Evolutionary conservation across 495 filamentous ascomycete species (phyloP), one percentile per base, ranked within the genome.

Genomic region (Neurospora intermedia): DNA sequence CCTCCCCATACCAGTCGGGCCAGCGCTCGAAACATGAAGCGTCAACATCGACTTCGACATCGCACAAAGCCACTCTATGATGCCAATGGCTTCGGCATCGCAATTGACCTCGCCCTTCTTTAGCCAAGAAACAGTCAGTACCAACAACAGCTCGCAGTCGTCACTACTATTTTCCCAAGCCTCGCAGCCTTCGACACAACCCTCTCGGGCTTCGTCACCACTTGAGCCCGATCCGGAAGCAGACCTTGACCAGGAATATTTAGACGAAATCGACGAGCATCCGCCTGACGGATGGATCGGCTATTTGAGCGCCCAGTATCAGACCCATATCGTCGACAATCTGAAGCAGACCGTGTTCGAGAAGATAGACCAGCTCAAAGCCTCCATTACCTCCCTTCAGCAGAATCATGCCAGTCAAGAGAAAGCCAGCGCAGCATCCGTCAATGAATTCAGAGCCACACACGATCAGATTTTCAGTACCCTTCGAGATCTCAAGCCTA

Each of bases 301-400:
- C 43, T 81, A 77, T 46, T 74, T 81, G 59, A 69, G 45, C n/a
- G 74, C 77, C 31, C 78, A 78, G 45, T 74, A 81, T 43, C 77
- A 69, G 71, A 74, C 41, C 42, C 54, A 72, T 9, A 77, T 80
- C 43, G 40, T 81, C 40, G 31, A 23, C 16, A 48, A 48, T 41
- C 43, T 80, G 40, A 76, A 59, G 45, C 74, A 69, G 42, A 18
- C 72, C 8, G 59, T 80, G 31, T 74, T 74, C 9, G 75, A 75
- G 1, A 73, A 78, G 3, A 40, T 70, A 20, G 71, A 69, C 3
- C 48, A 78, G 20, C 43, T 75, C 23, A 73, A 72, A 62, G 46
- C 31, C 4, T 66, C 74, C 15, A 62, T 79, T 16, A 40, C 71
- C 7, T 74, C 74, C 16, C 27, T 79, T 9, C 70, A 77, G 23